phyloP scores from a whole-genome alignment of 2,329 filamentous ascomycete genomes.

The Neofusicoccum umdonicola region DNA sequence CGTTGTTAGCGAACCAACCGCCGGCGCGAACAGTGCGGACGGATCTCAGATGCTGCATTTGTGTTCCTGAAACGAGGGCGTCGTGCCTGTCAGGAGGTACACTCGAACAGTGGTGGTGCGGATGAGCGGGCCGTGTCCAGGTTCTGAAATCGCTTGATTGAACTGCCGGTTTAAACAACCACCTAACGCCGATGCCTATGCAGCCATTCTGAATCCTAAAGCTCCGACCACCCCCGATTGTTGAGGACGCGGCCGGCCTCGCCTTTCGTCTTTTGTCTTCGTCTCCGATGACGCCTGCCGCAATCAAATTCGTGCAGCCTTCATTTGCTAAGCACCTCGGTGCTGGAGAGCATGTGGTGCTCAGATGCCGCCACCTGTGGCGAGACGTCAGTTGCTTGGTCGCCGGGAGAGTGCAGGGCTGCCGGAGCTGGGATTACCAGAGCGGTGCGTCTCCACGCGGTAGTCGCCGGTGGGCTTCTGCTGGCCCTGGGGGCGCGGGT shows the following conservation, averaged over 20 bases:
- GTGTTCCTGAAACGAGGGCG: constrained; percentile 2
- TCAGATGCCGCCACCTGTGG: constrained; percentile 12
- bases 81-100: background rate
- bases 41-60: background rate
- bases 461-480: constrained; percentile 20
- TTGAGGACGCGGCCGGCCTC: background rate
- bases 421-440: background rate
- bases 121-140: background rate
- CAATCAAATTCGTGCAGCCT: background rate
- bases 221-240: background rate
- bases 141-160: background rate
- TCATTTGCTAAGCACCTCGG: too few species aligned
- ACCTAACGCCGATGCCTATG: background rate
- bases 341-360: too few species aligned
- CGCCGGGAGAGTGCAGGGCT: background rate
- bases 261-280: background rate
- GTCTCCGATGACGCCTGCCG: background rate
- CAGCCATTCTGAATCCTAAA: background rate
- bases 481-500: constrained; percentile 29
- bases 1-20: constrained; percentile 3
- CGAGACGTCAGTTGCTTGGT: background rate
- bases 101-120: background rate
- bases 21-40: background rate
- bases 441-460: constrained; percentile 12
- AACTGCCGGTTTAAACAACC: background rate